Evolutionary conservation across 139 green algal species (phyloP), one percentile per base, ranked within the genome.

Genomic region (Coccomyxa sp.): DNA sequence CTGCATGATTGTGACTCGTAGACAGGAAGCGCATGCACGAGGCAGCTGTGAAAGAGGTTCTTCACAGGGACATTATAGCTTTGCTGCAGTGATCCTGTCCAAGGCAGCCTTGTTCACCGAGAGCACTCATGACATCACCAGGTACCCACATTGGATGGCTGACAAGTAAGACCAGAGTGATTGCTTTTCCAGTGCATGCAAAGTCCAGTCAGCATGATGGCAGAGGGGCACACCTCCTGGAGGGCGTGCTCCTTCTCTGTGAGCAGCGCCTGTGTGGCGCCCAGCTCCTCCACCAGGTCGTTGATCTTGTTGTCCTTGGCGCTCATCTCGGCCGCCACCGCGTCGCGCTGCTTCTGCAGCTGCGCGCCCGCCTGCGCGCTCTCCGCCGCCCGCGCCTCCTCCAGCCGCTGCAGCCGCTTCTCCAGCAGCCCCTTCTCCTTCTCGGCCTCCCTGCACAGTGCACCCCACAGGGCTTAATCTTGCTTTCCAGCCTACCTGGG

Each of bases 351-450:
- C 6, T 24, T 16, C 64, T 93, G 87, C 40, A 92, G 77, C 83
- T 89, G 78, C 33, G 79, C 73, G 7, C 68, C 38, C 76, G 92
- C 82, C 75, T 87, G 84, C 36, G 69, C 73, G 6, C 81, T 75
- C 78, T 84, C 76, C 31, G 50, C 27, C 39, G 27, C 38, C 39
- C 89, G 84, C 24, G 82, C 80, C 79, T 89, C 89, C 76, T 97
- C 90, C 37, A 94, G 78, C 24, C 93, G 88, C 75, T 87, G 82
- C 81, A 97, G 82, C 89, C 97, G 97, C 73, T 92, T 90, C 82
- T 97, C 91, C 73, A 95, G 82, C 68, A 94, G 76, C 76, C 93
- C 88, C 64, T 89, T 82, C 78, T 93, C 88, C 72, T 88, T 83
- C 44, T 82, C 54, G 24, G 92, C 79, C 41, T 86, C 77, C 70